Evolutionary conservation across 2,329 filamentous ascomycete species (phyloP), one percentile per base, ranked within the genome.

Genomic region (Colletotrichum camelliae): DNA sequence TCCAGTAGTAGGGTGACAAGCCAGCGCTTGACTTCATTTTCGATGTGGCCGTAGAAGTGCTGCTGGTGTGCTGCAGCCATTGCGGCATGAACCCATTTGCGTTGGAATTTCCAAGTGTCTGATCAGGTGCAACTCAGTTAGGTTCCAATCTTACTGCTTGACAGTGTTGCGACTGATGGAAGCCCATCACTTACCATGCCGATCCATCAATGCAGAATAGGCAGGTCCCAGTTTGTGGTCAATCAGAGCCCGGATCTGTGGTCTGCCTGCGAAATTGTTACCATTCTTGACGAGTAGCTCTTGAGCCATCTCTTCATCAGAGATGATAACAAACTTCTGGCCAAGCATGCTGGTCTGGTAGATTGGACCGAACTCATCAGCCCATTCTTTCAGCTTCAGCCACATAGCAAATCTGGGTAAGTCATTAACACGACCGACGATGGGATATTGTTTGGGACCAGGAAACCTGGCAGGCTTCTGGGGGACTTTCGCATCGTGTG

Each of bases 21-120:
- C 74, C 84, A 87, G 16, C 87, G 84, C 73, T 84, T 85, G 73
- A 87, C 84, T 79, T 89, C 88, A 16, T 79, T 79, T 77, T 89
- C 88, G 66, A 89, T 84, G 77, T 89, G 86, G 5, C 88, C 88
- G 77, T 87, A 88, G 78, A 89, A 89, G 76, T 84, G 84, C 8
- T 81, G 74, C 60, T 84, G 82, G 62, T 85, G 82, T 35, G 84
- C 83, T 15, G 83, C 81, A n/a, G 82, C 82, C 86, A 87, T 86
- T 78, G 88, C 88, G 10, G 88, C 86, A 76, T 89, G 88, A 15
- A 88, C 85, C 88, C 88, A 89, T 81, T 88, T 89, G 27, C 88
- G 85, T 77, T 89, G 88, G 7, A 81, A 82, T 43, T 84, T 86
- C 88, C 88, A 89, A 57, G 80, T 86, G 31, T 89, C 88, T 88